Percentiles rank a stretch among this genome's conserved stretches.
Evolutionary conservation across 1,284 basidiomycete species (phyloP).

Genomic region (Prillingera fragicola): DNA sequence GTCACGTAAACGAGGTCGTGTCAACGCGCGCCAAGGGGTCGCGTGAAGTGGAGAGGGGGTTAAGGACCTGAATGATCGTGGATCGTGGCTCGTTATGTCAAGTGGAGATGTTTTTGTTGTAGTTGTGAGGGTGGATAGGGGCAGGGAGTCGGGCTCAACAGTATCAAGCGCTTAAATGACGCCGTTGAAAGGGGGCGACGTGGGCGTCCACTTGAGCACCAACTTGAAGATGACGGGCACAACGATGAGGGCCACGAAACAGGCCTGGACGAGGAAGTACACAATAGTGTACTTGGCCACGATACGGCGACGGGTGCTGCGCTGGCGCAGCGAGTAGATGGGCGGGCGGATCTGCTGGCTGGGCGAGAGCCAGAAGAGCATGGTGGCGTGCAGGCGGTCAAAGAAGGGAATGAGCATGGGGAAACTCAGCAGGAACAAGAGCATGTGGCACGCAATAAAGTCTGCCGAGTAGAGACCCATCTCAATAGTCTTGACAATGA

Average conservation of each 20-base stretch:
- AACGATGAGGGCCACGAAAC: conserved; percentile 64
- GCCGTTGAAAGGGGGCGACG: conserved; percentile 45
- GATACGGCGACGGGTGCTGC: conserved; percentile 77
- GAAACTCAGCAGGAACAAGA: conserved; percentile 69
- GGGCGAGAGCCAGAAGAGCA: conserved; percentile 62
- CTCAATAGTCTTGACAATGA: conserved; percentile 93
- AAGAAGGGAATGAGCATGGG: conserved; percentile 80
- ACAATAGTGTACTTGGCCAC: conserved; percentile 65
- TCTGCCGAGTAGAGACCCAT: conserved; percentile 92
- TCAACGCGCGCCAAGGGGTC: too few relatives aligned
- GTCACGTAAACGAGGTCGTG: too few relatives aligned
- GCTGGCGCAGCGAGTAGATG: conserved; percentile 82
- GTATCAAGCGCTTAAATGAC: conserved; percentile 39
- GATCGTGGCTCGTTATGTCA: too few relatives aligned
- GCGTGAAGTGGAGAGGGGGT: too few relatives aligned
- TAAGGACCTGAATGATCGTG: too few relatives aligned
- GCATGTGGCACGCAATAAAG: conserved; percentile 52
- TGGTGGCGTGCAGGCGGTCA: conserved; percentile 82
- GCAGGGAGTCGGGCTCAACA: too few relatives aligned
- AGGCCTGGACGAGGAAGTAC: conserved; percentile 67
- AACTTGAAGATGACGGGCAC: conserved; percentile 55
- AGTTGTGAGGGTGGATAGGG: too few relatives aligned
- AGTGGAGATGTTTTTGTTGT: too few relatives aligned
- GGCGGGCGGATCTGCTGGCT: conserved; percentile 85
- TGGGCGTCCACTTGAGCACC: conserved; percentile 56